Conservation (phyloP, 331 rosid species). For the Spiraea crenata region DNA sequence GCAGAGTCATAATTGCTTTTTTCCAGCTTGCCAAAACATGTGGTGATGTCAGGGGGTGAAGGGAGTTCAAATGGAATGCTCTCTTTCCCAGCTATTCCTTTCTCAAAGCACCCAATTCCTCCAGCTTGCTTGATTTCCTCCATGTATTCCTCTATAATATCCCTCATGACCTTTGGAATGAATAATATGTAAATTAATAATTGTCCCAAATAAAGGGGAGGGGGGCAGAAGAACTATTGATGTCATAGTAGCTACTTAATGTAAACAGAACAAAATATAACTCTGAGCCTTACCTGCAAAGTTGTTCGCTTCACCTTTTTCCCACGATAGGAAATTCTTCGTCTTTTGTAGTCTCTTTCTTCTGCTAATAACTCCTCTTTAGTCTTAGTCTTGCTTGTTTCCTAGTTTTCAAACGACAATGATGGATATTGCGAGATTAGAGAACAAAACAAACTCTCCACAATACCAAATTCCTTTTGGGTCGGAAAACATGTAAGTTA, state of each 20-base stretch:
- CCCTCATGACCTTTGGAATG: constrained; percentile 66
- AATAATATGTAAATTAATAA: constrained; percentile 6
- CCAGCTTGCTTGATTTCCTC: constrained; percentile 76
- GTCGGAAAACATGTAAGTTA: too few species aligned
- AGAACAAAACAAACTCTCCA: background rate
- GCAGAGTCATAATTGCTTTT: constrained; percentile 31
- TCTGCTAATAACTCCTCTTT: constrained; percentile 88
- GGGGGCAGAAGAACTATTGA: background rate
- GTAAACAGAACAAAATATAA: background rate
- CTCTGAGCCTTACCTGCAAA: constrained; percentile 56
- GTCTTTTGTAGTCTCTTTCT: constrained; percentile 92
- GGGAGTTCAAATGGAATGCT: constrained; percentile 33
- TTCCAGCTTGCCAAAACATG: constrained; percentile 34
- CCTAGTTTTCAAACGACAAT: constrained; percentile 47
- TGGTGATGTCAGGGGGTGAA: constrained; percentile 29
- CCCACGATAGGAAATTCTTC: constrained; percentile 97
- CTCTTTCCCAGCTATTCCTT: constrained; percentile 40
- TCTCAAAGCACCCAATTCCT: constrained; percentile 61
- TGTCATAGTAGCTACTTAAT: too few species aligned
- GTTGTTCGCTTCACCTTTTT: constrained; percentile 69
- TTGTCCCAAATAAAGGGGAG: background rate
- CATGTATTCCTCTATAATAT: constrained; percentile 77
- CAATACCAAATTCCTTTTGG: background rate
- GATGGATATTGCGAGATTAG: background rate
- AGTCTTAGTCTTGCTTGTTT: constrained; percentile 55